Percentiles rank a stretch among this genome's conserved stretches.
phyloP scores from a whole-genome alignment of 1,284 basidiomycete species.

The Grifola frondosa region DNA sequence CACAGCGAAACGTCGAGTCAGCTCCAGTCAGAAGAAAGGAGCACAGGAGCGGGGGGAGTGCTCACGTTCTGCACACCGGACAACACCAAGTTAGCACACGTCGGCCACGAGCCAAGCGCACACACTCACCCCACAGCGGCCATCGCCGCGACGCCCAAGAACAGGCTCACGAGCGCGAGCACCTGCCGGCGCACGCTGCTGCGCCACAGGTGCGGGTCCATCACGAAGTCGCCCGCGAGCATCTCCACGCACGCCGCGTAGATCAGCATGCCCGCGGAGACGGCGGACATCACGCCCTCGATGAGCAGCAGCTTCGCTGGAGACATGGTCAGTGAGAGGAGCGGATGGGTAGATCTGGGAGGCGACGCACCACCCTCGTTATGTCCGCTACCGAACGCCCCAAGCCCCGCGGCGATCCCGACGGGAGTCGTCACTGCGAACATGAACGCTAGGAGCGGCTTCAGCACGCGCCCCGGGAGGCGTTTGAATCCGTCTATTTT shows the following conservation, averaged over 20 bases:
- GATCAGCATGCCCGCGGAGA: slow-evolving; percentile 78
- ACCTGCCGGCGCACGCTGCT: slow-evolving; percentile 44
- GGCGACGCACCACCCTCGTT: slow-evolving; percentile 29
- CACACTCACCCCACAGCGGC: slow-evolving; percentile 42
- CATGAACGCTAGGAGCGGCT: slow-evolving; percentile 53
- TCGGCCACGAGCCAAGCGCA: neutral
- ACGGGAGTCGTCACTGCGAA: slow-evolving; percentile 73
- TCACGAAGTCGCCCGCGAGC: slow-evolving; percentile 77
- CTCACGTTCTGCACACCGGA: too few species aligned
- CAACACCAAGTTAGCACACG: neutral
- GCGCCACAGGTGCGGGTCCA: slow-evolving; percentile 51
- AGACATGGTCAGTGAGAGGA: slow-evolving; percentile 3
- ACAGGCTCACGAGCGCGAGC: slow-evolving; percentile 54
- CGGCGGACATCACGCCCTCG: slow-evolving; percentile 70
- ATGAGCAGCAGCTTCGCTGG: slow-evolving; percentile 50
- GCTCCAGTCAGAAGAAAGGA: too few species aligned
- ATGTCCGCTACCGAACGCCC: slow-evolving; percentile 40
- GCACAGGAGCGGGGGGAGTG: too few species aligned
- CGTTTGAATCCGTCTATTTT: slow-evolving; percentile 14
- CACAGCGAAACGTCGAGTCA: too few species aligned
- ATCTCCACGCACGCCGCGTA: slow-evolving; percentile 80
- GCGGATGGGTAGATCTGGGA: neutral
- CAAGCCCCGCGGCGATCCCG: slow-evolving; percentile 60
- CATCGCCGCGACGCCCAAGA: slow-evolving; percentile 58
- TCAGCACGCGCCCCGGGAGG: slow-evolving; percentile 36